Evolutionary conservation across 2,329 filamentous ascomycete species (phyloP).

Genomic region (Fusarium nygamai): DNA sequence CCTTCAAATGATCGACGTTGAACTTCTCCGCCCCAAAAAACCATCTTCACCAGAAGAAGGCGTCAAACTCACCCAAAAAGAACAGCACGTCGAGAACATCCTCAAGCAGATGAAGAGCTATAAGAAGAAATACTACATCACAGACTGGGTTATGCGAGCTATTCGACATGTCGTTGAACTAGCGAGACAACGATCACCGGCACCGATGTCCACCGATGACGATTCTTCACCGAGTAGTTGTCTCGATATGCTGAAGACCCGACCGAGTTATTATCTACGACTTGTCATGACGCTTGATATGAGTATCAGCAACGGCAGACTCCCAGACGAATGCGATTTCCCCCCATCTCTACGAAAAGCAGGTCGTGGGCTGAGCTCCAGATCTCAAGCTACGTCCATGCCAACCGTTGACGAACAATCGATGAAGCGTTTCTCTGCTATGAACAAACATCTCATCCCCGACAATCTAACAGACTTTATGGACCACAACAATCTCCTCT

Average conservation of each 20-base stretch:
- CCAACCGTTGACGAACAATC: background rate
- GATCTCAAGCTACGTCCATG: background rate
- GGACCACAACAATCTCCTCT: accelerated
- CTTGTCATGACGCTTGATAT: conserved; percentile 39
- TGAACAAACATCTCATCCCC: conserved; percentile 4
- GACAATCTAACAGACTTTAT: background rate
- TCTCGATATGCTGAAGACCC: conserved; percentile 30
- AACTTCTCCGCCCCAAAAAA: conserved; percentile 28
- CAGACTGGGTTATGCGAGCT: conserved; percentile 38
- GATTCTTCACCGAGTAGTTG: conserved; percentile 9
- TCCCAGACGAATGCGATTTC: conserved; percentile 40
- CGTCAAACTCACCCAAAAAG: conserved; percentile 7
- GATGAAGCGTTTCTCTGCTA: background rate
- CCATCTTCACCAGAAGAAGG: background rate
- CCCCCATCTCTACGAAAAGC: conserved; percentile 25
- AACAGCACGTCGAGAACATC: conserved; percentile 35
- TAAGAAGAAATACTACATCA: conserved; percentile 34
- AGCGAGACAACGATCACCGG: conserved; percentile 16
- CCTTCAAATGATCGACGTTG: conserved; percentile 38
- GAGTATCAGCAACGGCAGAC: conserved; percentile 38
- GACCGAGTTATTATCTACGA: conserved; percentile 32
- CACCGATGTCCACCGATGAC: background rate
- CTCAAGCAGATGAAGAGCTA: conserved; percentile 40
- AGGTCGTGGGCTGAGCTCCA: background rate
- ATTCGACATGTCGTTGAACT: conserved; percentile 36